Evolutionary conservation across 345 rosid genomes (phyloP).

Genomic region (Geranium rotundifolium): DNA sequence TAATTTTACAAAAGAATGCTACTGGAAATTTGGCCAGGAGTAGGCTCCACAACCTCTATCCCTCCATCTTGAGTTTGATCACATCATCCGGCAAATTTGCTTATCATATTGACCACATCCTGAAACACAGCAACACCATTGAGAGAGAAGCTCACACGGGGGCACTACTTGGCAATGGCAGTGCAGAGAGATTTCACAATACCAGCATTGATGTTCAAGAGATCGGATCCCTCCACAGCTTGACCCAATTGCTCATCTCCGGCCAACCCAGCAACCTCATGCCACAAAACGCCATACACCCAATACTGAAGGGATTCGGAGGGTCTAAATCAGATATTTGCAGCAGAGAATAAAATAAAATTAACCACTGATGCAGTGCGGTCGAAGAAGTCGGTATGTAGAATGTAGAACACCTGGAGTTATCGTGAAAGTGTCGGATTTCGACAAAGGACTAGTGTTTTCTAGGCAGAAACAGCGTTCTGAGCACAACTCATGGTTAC

Average conservation of each 20-base stretch:
- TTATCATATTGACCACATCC: slow-evolving; percentile 60
- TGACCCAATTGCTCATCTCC: slow-evolving; percentile 61
- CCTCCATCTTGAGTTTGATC: slow-evolving; percentile 83
- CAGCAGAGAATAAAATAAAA: too few species aligned
- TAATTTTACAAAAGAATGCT: too few species aligned
- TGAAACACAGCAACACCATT: slow-evolving; percentile 5
- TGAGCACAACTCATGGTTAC: too few species aligned
- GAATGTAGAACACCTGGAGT: too few species aligned
- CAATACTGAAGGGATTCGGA: too few species aligned
- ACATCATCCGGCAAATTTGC: slow-evolving; percentile 55
- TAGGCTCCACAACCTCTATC: slow-evolving; percentile 79
- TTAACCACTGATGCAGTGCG: too few species aligned
- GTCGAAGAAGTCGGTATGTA: too few species aligned
- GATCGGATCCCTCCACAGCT: slow-evolving; percentile 64
- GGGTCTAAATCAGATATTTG: too few species aligned
- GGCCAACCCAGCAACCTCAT: slow-evolving; percentile 48
- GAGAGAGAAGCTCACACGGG: slow-evolving; percentile 36
- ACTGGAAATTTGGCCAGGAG: too few species aligned
- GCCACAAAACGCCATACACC: background rate
- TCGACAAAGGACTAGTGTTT: too few species aligned
- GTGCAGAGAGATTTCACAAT: slow-evolving; percentile 55
- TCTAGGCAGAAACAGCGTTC: too few species aligned
- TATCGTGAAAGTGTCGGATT: too few species aligned
- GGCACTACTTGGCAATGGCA: slow-evolving; percentile 77
- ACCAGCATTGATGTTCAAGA: slow-evolving; percentile 77